Base-by-base conservation (phyloP, 192 early-diverging fungal genomes). In the Coemansia sp. region DNA sequence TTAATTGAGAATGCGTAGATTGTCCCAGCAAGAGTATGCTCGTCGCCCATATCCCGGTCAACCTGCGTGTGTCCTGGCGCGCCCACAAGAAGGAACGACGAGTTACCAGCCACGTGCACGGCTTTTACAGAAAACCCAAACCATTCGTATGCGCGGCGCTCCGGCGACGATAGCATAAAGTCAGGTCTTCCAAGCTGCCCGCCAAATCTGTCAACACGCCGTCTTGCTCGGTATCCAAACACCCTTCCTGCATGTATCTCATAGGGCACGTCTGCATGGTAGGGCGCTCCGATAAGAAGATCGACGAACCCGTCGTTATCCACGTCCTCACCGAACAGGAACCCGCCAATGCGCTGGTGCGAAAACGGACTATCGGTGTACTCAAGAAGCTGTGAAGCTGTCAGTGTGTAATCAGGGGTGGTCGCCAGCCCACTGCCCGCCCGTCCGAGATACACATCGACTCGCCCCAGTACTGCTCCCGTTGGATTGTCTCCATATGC, bases 391-490 rank as follows among this genome's bases (percentile, higher is more conserved):
- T 65, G 61, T 40, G 54, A 43, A 4, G 65, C 62, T 1, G 73
- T 64, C 39, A 86, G 64, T 3, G 69, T 62, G 33, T 82, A 61
- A 64, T 85, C 77, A 6, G 83, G 85, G n/a, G 42, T 24, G 0
- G 53, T 12, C 6, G 80, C 61, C 5, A 89, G 64, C 3, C 86
- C 85, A 4, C 27, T 2, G 21, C 78, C 81, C 5, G 15, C 25
- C 17, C 57, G 73, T 22, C 91, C 91, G 73, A 89, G 82, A 57
- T 82, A 88, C 4, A 91, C 78, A 64, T 83, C 85, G 9, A 93
- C 79, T 1, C 75, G 67, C 0, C 91, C 90, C 10, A 73, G 69
- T 57, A 57, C 66, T 38, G 21, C 17, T 8, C 54, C 75, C 8
- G 53, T 67, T 23, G 51, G 69, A 45, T 39, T 59, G 56, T 34